These are phyloP conservation scores for Geotrichum restrictum DNA, from an alignment of 1,139 yeast species.

Conservation along the genomic window DNA sequence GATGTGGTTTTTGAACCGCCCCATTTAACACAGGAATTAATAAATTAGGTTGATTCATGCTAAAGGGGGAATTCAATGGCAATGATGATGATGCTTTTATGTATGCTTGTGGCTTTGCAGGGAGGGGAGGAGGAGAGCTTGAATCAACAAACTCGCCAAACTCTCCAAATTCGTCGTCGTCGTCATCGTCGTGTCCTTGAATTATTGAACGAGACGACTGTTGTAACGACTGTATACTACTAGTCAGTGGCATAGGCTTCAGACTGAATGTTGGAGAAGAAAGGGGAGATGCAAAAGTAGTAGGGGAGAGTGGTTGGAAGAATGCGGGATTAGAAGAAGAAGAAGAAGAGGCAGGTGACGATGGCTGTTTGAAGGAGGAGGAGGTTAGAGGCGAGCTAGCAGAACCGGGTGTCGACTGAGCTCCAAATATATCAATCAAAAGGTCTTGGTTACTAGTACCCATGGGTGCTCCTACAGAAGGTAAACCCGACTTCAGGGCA, in stretches of 20 bases:
- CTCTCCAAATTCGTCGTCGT: constrained; percentile 25
- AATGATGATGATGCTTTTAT: neutral
- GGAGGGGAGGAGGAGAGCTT: neutral
- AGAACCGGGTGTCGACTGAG: neutral
- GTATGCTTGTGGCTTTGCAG: neutral
- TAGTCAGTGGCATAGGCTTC: neutral
- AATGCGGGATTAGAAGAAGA: neutral
- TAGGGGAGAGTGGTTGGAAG: constrained; percentile 8
- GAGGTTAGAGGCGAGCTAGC: neutral
- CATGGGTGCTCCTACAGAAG: too few species aligned
- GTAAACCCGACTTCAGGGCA: too few species aligned
- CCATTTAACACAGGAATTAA: neutral
- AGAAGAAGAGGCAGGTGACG: too few species aligned
- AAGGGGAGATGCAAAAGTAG: neutral
- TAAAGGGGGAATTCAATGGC: neutral
- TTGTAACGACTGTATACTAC: too few species aligned
- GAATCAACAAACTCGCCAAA: constrained; percentile 28
- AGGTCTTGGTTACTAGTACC: neutral
- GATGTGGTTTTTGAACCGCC: neutral
- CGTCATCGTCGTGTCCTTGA: too few species aligned
- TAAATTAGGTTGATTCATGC: neutral
- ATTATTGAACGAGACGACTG: too few species aligned
- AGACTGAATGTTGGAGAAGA: neutral
- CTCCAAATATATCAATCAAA: constrained; percentile 1
- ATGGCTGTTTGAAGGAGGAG: neutral